These are phyloP conservation scores for Nadsonia starkeyi-henricii DNA, from an alignment of 1,139 yeast genomes.

Conservation along the genomic window DNA sequence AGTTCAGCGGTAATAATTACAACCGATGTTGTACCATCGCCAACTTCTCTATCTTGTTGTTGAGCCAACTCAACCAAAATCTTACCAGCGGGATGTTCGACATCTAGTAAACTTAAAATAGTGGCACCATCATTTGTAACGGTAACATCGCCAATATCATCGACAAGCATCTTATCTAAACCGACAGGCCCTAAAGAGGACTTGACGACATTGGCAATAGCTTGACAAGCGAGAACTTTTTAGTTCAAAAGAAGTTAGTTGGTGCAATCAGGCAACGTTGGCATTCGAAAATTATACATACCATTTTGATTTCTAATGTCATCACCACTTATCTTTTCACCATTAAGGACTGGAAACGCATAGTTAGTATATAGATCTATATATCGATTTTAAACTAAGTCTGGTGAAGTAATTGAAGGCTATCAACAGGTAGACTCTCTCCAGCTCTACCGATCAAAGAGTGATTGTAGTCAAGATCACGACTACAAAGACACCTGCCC, in stretches of 20 bases:
- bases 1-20: conserved; percentile 91
- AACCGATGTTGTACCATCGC: conserved; percentile 89
- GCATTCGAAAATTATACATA: too few relatives aligned
- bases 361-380: not conserved
- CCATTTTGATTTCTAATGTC: conserved; percentile 91
- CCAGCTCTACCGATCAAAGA: too few relatives aligned
- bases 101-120: conserved; percentile 77
- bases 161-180: conserved; percentile 94
- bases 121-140: conserved; percentile 99
- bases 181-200: conserved; percentile 98
- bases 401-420: too few relatives aligned
- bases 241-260: conserved; percentile 12
- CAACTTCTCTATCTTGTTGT: conserved; percentile 97
- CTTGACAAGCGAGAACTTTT: conserved; percentile 67
- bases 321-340: conserved; percentile 91
- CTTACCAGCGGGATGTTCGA: conserved; percentile 98
- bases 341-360: conserved; percentile 50
- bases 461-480: too few relatives aligned
- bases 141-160: conserved; percentile 97
- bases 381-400: too few relatives aligned
- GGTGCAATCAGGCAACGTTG: not conserved
- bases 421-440: too few relatives aligned
- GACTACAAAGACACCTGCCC: too few relatives aligned
- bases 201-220: conserved; percentile 95
- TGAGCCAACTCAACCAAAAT: conserved; percentile 94